Evolutionary conservation across 257 asterid species (phyloP).

Genomic region (Plantago ovata): DNA sequence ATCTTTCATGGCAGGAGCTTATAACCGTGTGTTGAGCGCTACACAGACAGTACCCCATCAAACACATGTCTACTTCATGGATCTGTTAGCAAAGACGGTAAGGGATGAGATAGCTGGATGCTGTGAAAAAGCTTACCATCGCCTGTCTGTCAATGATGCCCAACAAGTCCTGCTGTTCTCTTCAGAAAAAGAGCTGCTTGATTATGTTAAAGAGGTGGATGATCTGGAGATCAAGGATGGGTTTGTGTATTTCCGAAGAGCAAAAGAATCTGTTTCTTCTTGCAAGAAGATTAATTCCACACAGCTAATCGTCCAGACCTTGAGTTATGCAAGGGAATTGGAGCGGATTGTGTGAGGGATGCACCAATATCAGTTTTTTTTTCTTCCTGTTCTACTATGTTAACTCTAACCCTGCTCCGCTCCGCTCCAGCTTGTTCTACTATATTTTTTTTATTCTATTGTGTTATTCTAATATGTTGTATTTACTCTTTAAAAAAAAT

Average conservation of each 20-base stretch:
- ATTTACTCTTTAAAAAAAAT: too few relatives aligned
- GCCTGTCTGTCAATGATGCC: conserved; percentile 66
- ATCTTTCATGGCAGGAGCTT: conserved; percentile 98
- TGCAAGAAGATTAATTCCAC: conserved; percentile 94
- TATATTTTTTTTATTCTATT: too few relatives aligned
- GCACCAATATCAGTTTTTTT: conserved; percentile 1
- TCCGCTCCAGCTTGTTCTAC: neutral
- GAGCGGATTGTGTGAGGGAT: conserved; percentile 66
- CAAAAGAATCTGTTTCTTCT: conserved; percentile 67
- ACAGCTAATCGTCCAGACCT: conserved; percentile 91
- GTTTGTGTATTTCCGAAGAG: conserved; percentile 58
- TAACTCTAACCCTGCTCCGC: too few relatives aligned
- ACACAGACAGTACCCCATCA: conserved; percentile 90
- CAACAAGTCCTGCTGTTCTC: conserved; percentile 63
- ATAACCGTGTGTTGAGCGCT: conserved; percentile 85
- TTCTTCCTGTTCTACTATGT: too few relatives aligned
- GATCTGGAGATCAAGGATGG: conserved; percentile 82
- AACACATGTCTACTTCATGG: conserved; percentile 90
- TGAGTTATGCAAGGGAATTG: conserved; percentile 86
- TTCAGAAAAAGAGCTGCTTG: conserved; percentile 61
- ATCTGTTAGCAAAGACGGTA: conserved; percentile 88
- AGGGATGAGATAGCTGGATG: conserved; percentile 99
- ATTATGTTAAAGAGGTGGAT: conserved; percentile 76
- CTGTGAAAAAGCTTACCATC: conserved; percentile 86
- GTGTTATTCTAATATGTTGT: too few relatives aligned